A percentile compares a stretch with the other conserved stretches of the same genome.
phyloP scores from a whole-genome alignment of 2,329 filamentous ascomycete genomes.

The Aspergillus glaucus region DNA sequence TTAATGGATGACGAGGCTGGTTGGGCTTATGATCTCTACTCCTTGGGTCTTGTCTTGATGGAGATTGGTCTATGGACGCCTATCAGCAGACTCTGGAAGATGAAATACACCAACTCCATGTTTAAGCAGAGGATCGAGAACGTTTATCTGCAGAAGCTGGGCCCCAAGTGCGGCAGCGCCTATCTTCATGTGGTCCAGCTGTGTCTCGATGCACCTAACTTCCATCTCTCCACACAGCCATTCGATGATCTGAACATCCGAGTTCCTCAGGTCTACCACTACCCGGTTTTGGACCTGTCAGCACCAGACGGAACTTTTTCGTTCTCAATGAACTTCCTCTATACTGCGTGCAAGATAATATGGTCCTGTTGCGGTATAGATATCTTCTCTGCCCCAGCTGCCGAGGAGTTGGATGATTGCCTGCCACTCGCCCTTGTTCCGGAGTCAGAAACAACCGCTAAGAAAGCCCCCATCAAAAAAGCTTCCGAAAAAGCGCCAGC shows the following conservation, averaged over 20 bases:
- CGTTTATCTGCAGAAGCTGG: conserved; percentile 56
- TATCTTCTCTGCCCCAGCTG: conserved; percentile 35
- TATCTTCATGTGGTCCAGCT: conserved; percentile 59
- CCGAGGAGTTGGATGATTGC: conserved; percentile 37
- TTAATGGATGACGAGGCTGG: conserved; percentile 31
- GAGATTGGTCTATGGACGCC: conserved; percentile 61
- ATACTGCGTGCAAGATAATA: conserved; percentile 36
- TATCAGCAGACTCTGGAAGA: conserved; percentile 57
- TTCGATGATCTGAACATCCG: conserved; percentile 37
- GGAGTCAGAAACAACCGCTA: conserved; percentile 21
- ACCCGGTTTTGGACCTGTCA: conserved; percentile 37
- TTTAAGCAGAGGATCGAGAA: conserved; percentile 60
- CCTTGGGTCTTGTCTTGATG: conserved; percentile 55
- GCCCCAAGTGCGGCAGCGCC: conserved; percentile 56
- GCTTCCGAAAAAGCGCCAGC: background rate
- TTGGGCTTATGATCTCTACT: conserved; percentile 53
- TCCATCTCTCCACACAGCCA: conserved; percentile 36
- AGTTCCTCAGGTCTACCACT: conserved; percentile 36
- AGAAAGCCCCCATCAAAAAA: conserved; percentile 4
- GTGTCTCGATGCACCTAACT: conserved; percentile 55
- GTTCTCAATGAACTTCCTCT: conserved; percentile 41
- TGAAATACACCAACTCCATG: conserved; percentile 56
- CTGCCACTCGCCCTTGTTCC: conserved; percentile 36
- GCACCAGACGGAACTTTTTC: conserved; percentile 36
- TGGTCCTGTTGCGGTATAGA: conserved; percentile 39